These are phyloP conservation scores for Syzygium grande DNA, from an alignment of 345 rosid genomes.

Conservation along the genomic window DNA sequence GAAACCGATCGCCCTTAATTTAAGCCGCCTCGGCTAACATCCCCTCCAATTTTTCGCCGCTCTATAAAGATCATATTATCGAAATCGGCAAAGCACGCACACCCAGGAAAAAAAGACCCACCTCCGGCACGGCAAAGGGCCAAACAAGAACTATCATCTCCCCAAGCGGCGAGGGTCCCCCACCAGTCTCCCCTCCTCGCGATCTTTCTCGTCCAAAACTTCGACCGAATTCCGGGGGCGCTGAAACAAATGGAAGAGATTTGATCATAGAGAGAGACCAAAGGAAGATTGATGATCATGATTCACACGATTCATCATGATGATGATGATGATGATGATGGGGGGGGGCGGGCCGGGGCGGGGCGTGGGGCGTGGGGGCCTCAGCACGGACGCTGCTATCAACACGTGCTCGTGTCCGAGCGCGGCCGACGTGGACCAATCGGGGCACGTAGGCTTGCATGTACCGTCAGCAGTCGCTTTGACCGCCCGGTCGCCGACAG, in stretches of 20 bases:
- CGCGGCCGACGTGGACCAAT: slow-evolving; percentile 27
- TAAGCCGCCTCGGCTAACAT: not conserved
- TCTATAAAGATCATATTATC: not conserved
- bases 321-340: slow-evolving; percentile 1
- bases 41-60: not conserved
- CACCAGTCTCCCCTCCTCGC: not conserved
- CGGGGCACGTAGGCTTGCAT: slow-evolving; percentile 3
- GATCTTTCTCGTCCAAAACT: not conserved
- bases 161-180: not conserved
- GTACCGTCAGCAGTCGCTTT: not conserved
- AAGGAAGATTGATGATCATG: not conserved
- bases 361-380: not conserved
- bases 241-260: not conserved
- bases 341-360: too few relatives aligned
- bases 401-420: slow-evolving; percentile 54
- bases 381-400: slow-evolving; percentile 18
- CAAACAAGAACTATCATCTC: not conserved
- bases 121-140: not conserved
- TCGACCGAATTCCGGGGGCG: not conserved
- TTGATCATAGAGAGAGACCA: not conserved
- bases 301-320: not conserved
- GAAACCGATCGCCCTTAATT: too few relatives aligned
- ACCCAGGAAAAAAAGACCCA: too few relatives aligned
- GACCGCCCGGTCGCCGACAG: slow-evolving; percentile 18
- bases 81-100: not conserved